Evolutionary conservation across 805 yeast genomes (phyloP).

Genomic region (Saccharomyces cerevisiae): DNA sequence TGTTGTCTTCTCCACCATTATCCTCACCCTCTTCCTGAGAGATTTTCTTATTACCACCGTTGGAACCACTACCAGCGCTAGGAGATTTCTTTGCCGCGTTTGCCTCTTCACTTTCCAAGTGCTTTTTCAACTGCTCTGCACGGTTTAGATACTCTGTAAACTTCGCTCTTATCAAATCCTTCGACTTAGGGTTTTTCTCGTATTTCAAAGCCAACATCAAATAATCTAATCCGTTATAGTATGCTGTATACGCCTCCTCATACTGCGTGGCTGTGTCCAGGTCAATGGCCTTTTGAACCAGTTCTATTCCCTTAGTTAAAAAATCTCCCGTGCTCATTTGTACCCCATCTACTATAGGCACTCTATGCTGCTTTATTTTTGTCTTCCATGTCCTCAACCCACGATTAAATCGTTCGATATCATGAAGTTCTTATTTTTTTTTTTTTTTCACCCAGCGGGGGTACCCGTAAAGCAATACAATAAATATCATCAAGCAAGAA

Average conservation of each 20-base stretch:
- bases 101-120: conserved; percentile 64
- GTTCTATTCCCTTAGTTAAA: conserved; percentile 86
- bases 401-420: not conserved
- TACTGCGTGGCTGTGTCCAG: conserved; percentile 84
- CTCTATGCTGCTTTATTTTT: not conserved
- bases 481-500: not conserved
- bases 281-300: conserved; percentile 90
- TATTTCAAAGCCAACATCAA: conserved; percentile 91
- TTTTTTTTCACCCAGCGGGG: not conserved
- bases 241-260: conserved; percentile 88
- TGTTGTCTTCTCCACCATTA: conserved; percentile 73
- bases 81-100: conserved; percentile 35
- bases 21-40: conserved; percentile 46
- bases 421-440: not conserved
- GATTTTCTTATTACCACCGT: conserved; percentile 42
- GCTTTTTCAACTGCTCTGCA: conserved; percentile 90
- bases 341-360: not conserved
- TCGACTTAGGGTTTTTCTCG: conserved; percentile 84
- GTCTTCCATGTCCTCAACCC: not conserved
- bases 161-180: conserved; percentile 79
- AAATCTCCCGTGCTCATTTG: conserved; percentile 58
- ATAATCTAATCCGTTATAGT: conserved; percentile 89
- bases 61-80: conserved; percentile 41
- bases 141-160: conserved; percentile 85
- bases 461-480: not conserved